A percentile compares a stretch with the other conserved stretches of the same genome.
These are phyloP conservation scores for Petunia axillaris DNA, from an alignment of 257 asterid genomes.

Conservation along the genomic window DNA sequence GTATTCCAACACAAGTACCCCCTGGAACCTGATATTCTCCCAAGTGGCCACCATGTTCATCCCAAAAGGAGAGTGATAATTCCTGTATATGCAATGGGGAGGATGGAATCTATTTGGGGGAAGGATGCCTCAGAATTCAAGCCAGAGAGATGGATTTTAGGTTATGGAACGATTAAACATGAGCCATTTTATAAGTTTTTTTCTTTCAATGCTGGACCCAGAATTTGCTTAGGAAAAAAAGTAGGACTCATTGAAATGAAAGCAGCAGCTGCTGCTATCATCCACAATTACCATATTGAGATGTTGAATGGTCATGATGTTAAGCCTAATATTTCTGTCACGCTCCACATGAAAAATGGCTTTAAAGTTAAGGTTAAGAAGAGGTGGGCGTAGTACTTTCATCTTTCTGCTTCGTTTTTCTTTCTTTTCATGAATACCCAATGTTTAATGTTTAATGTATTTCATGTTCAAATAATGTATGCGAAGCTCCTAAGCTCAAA, in stretches of 20 bases:
- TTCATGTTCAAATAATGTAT: too few relatives aligned
- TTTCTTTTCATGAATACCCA: slow-evolving; percentile 38
- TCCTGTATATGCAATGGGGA: slow-evolving; percentile 57
- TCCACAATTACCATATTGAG: background rate
- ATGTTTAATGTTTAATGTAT: slow-evolving; percentile 3
- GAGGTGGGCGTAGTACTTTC: background rate
- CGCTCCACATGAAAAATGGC: slow-evolving; percentile 2
- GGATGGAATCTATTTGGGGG: slow-evolving; percentile 62
- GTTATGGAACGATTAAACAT: slow-evolving; percentile 40
- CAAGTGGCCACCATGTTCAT: slow-evolving; percentile 54
- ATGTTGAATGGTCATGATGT: background rate
- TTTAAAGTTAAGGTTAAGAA: slow-evolving; percentile 1
- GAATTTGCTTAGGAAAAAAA: slow-evolving; percentile 64
- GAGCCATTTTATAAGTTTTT: slow-evolving; percentile 63
- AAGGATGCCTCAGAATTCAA: slow-evolving; percentile 53
- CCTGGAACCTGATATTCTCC: slow-evolving; percentile 41
- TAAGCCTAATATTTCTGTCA: background rate
- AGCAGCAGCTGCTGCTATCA: slow-evolving; percentile 6
- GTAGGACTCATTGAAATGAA: slow-evolving; percentile 10
- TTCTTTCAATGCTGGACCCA: slow-evolving; percentile 65
- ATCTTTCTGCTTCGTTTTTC: too few relatives aligned
- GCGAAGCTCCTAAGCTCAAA: too few relatives aligned
- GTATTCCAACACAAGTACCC: slow-evolving; percentile 62
- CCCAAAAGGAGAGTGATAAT: slow-evolving; percentile 50
- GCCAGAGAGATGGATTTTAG: slow-evolving; percentile 66